Evolutionary conservation across 1,284 basidiomycete genomes (phyloP), one percentile per base, ranked within the genome.

Genomic region (Leccinum fuscescens): DNA sequence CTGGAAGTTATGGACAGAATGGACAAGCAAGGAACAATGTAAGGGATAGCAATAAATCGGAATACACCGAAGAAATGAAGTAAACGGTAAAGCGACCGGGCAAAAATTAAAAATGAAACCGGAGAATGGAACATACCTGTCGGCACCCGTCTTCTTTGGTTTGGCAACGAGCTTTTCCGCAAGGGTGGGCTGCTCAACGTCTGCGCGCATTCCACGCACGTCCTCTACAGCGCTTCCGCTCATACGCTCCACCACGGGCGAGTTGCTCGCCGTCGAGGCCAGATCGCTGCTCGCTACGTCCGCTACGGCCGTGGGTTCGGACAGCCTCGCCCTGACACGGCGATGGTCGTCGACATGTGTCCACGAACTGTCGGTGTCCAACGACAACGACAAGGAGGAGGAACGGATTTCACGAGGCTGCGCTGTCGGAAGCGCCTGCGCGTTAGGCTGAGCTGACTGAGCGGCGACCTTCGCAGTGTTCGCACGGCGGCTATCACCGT

Each of bases 161-260:
- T 82, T 86, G 15, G 86, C 84, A 20, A 85, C 67, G 59, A 85
- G 66, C 68, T 78, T 81, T 73, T 89, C 86, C 2, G 84, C 84
- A 11, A 88, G 76, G 3, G 85, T 83, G 56, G 77, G 72, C 57
- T 50, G 58, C 33, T 69, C 73, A 62, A 70, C 73, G 62, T 66
- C 62, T 22, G 57, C 55, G 58, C 63, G 66, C 55, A 63, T 61
- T 6, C 52, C 59, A 53, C 64, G 70, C 51, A 73, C 67, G 35
- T 71, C 59, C 9, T n/a, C 62, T 24, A 65, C 67, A 52, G 75
- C 66, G 22, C 77, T 74, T 29, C 79, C 79, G 20, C 46, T 48
- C 49, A 76, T 77, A 37, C 75, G 77, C 54, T 81, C 82, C 22
- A 76, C 77, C 33, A 80, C 76, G 22, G 81, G 80, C 15, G 85